Percentiles rank a stretch among this genome's conserved stretches.
These are phyloP conservation scores for Yarrowia sp. DNA, from an alignment of 805 yeast genomes.

Conservation along the genomic window DNA sequence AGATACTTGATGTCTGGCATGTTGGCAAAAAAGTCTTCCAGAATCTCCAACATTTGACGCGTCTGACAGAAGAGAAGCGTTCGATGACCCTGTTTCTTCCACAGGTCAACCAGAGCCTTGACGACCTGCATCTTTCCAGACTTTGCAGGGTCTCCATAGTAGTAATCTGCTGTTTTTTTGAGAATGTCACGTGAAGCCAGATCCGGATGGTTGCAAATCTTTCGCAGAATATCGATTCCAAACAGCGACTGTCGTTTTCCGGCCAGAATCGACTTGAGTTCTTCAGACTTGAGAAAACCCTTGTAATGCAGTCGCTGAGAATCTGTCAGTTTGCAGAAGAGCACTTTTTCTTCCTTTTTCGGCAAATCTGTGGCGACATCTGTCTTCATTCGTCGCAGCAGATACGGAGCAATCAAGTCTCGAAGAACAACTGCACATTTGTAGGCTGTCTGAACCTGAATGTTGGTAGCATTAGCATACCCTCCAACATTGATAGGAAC, in stretches of 20 bases:
- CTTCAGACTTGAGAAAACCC: constrained; percentile 71
- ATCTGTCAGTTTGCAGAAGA: constrained; percentile 81
- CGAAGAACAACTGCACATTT: constrained; percentile 90
- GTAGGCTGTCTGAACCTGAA: constrained; percentile 94
- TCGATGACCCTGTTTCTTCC: constrained; percentile 76
- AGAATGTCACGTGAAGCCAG: constrained; percentile 50
- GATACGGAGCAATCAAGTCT: constrained; percentile 84
- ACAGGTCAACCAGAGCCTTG: constrained; percentile 63
- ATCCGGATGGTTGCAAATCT: constrained; percentile 96
- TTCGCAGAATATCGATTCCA: constrained; percentile 87
- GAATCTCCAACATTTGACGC: constrained; percentile 85
- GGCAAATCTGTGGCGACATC: constrained; percentile 97
- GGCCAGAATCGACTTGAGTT: constrained; percentile 61
- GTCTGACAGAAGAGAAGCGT: constrained; percentile 89
- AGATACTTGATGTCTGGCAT: constrained; percentile 48
- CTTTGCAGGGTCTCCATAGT: constrained; percentile 46
- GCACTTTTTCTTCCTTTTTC: constrained; percentile 86
- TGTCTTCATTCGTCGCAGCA: constrained; percentile 78
- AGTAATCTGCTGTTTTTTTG: constrained; percentile 36
- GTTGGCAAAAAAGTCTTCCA: constrained; percentile 60
- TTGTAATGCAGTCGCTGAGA: constrained; percentile 71
- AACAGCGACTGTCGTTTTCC: constrained; percentile 78
- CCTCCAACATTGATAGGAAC: constrained; percentile 96
- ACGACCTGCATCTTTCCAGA: constrained; percentile 94
- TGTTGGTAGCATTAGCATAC: constrained; percentile 92